Percentiles rank a stretch among this genome's conserved stretches.
Conservation (phyloP, 2,329 filamentous ascomycete genomes). For the Aspergillus intermedius region DNA sequence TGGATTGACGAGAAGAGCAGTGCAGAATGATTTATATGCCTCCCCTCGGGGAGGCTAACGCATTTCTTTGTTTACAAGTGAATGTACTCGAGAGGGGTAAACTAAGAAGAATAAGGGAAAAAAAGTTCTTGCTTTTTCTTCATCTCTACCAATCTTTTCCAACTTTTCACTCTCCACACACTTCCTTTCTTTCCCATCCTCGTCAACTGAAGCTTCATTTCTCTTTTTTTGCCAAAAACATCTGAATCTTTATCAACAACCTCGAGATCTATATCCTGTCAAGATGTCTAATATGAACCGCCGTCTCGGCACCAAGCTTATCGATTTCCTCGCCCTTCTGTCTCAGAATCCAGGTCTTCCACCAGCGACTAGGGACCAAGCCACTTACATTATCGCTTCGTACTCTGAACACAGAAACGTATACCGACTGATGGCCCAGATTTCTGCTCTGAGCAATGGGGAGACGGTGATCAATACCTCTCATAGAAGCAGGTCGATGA, state of each 20-base stretch:
- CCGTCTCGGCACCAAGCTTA: neutral
- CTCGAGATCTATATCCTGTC: neutral
- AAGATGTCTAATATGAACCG: neutral
- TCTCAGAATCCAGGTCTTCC: constrained; percentile 3
- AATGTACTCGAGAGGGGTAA: constrained; percentile 1
- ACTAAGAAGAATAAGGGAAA: neutral
- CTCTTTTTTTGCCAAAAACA: neutral
- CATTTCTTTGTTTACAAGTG: constrained; percentile 14
- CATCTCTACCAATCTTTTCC: neutral
- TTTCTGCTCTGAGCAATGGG: constrained; percentile 2
- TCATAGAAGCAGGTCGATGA: constrained; percentile 1
- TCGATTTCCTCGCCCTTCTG: constrained; percentile 6
- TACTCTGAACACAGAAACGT: constrained; percentile 11
- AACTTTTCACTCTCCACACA: neutral
- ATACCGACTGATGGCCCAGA: constrained; percentile 15
- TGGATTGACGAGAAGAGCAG: neutral
- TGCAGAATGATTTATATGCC: no score
- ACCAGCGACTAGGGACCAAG: constrained; percentile 6
- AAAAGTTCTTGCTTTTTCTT: constrained; percentile 3
- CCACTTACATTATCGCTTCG: constrained; percentile 10
- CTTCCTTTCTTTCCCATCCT: neutral
- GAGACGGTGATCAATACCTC: constrained; percentile 3
- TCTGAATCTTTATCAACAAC: neutral
- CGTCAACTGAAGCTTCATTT: neutral
- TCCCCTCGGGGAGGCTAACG: constrained; percentile 7